Evolutionary conservation across 768 basidiomycete species (phyloP).

Genomic region (Exsudoporus frostii): DNA sequence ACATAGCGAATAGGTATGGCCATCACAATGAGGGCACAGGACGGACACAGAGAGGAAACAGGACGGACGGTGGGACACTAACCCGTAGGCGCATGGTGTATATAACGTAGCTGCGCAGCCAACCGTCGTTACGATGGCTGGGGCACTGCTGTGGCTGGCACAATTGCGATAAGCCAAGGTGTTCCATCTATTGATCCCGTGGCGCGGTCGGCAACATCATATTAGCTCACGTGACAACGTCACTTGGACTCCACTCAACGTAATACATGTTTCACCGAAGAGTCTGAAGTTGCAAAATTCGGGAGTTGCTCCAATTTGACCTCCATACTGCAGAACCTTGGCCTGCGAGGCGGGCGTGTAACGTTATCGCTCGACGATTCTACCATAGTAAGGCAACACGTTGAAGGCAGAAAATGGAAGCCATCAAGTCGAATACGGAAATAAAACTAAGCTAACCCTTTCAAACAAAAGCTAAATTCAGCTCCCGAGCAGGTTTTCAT

Average conservation of each 20-base stretch:
- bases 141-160: conserved; percentile 4
- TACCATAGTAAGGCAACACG: too few species aligned
- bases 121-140: not conserved
- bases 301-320: too few species aligned
- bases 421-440: too few species aligned
- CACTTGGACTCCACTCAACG: not conserved
- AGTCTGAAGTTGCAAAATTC: too few species aligned
- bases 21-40: conserved; percentile 6
- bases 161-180: not conserved
- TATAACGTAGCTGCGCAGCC: conserved; percentile 5
- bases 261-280: too few species aligned
- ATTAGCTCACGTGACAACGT: not conserved
- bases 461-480: too few species aligned
- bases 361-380: too few species aligned
- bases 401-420: too few species aligned
- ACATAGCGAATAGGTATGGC: conserved; percentile 21
- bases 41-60: not conserved
- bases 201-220: not conserved
- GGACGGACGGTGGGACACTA: not conserved
- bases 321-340: too few species aligned
- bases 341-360: too few species aligned
- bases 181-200: not conserved
- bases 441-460: too few species aligned
- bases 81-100: conserved; percentile 5
- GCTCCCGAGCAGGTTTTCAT: too few species aligned